These are phyloP conservation scores for Mycosphaerella sp. DNA, from an alignment of 2,329 filamentous ascomycete species.

Conservation along the genomic window DNA sequence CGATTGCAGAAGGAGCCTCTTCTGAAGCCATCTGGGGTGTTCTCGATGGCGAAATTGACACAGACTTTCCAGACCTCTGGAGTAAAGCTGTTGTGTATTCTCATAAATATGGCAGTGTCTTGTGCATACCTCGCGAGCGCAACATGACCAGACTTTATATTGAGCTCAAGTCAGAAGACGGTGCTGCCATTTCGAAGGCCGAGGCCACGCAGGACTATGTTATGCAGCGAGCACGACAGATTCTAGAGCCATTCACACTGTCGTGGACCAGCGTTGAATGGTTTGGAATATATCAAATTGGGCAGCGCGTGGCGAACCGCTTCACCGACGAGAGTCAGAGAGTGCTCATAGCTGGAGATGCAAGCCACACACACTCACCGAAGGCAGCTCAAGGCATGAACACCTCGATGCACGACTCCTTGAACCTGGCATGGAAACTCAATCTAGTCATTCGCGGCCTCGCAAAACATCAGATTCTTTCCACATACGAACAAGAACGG, in stretches of 20 bases:
- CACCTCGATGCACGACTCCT: conserved; percentile 41
- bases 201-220: conserved; percentile 58
- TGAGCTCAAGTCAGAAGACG: conserved; percentile 38
- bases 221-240: conserved; percentile 55
- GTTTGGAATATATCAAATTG: conserved; percentile 65
- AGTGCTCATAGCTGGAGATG: conserved; percentile 32
- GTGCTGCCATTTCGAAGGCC: conserved; percentile 31
- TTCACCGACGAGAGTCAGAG: conserved; percentile 52
- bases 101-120: conserved; percentile 60
- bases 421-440: conserved; percentile 43
- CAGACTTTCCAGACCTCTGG: conserved; percentile 69
- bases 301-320: conserved; percentile 53
- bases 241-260: conserved; percentile 42
- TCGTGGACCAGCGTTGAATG: conserved; percentile 39
- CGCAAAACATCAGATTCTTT: conserved; percentile 35
- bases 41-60: conserved; percentile 63
- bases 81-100: conserved; percentile 65
- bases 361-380: conserved; percentile 38
- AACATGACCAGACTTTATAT: conserved; percentile 62
- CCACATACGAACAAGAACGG: conserved; percentile 39
- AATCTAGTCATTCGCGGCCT: conserved; percentile 38
- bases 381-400: conserved; percentile 44
- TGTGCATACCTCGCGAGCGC: conserved; percentile 68
- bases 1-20: conserved; percentile 44
- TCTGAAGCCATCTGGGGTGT: conserved; percentile 63